These are phyloP conservation scores for Pseudogymnoascus sp. DNA, from an alignment of 2,329 filamentous ascomycete genomes.

Conservation along the genomic window DNA sequence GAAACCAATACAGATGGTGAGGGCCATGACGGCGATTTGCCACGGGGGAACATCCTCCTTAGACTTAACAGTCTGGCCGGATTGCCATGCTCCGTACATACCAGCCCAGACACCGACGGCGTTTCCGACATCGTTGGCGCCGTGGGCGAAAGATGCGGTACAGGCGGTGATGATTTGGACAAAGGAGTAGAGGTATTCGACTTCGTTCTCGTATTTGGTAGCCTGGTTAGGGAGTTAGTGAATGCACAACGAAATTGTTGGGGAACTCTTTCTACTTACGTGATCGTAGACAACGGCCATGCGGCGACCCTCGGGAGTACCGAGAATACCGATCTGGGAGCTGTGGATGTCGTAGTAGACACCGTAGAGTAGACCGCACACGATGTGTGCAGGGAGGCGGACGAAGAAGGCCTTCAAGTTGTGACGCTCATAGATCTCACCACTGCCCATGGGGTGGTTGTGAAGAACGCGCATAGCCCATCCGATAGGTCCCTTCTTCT, in stretches of 20 bases:
- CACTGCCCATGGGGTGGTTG: constrained; percentile 64
- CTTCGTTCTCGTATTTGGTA: constrained; percentile 60
- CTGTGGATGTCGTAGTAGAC: constrained; percentile 76
- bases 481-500: constrained; percentile 60
- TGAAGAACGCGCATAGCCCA: constrained; percentile 76
- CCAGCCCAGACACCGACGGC: constrained; percentile 63
- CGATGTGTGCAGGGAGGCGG: constrained; percentile 62
- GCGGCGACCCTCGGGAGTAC: constrained; percentile 65
- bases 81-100: constrained; percentile 62
- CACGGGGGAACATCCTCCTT: constrained; percentile 65
- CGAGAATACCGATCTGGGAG: constrained; percentile 61
- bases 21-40: constrained; percentile 65
- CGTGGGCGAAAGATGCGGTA: constrained; percentile 51
- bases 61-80: constrained; percentile 50
- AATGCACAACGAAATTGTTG: too few relatives aligned
- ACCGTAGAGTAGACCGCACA: constrained; percentile 62
- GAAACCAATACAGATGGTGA: constrained; percentile 58
- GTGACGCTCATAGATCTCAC: constrained; percentile 65
- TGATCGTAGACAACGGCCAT: constrained; percentile 61
- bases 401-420: constrained; percentile 59
- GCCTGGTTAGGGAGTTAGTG: constrained; percentile 23
- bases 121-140: constrained; percentile 71
- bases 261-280: constrained; percentile 23
- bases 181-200: constrained; percentile 54
- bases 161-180: constrained; percentile 46